Base-by-base conservation (phyloP, 2,329 filamentous ascomycete species). In the Cytospora chrysosperma region DNA sequence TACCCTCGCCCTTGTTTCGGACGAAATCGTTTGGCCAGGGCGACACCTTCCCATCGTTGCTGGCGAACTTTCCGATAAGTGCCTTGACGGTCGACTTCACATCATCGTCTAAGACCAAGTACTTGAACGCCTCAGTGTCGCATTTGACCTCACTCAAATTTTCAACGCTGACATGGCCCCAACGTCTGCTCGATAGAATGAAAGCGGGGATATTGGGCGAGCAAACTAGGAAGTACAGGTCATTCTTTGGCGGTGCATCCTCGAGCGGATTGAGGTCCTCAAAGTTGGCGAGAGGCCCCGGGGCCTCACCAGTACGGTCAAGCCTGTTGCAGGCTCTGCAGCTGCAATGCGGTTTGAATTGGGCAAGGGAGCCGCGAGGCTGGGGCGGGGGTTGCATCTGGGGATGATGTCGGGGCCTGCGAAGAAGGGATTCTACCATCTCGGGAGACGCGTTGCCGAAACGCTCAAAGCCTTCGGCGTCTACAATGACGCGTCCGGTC, bases 1-100 rank as follows among this genome's bases (percentile, higher is more conserved):
- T 75, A 6, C 80, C 79, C 59, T 81, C 77, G 37, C 80, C 80
- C 70, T 83, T 83, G 70, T 81, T 80, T 71, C 77, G 77, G 67
- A 82, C 74, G 60, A 82, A 80, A 65, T 82, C 80, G 62, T 67
- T 78, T 64, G 75, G 74, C 80, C 79, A 82, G 0, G 80, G 78
- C 0, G 75, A 72, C 7, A 82, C 70, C 19, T 72, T 73, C 47
- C 78, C 77, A 27, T 76, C 71, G 13, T 67, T 71, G 53, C 72
- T 75, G 55, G 79, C 76, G 64, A 81, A 81, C 68, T 80, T 80
- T 61, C 79, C 78, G 56, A 81, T 78, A 58, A 82, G 74, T 4
- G 79, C 75, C 62, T 77, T 79, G 67, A 82, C 78, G 0, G 79
- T 81, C 61, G 75, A 64, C 69, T 82, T 82, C 71, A 82, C 73